Evolutionary conservation across 306 rosid species (phyloP), one percentile per base, ranked within the genome.

Genomic region (Abrus precatorius): DNA sequence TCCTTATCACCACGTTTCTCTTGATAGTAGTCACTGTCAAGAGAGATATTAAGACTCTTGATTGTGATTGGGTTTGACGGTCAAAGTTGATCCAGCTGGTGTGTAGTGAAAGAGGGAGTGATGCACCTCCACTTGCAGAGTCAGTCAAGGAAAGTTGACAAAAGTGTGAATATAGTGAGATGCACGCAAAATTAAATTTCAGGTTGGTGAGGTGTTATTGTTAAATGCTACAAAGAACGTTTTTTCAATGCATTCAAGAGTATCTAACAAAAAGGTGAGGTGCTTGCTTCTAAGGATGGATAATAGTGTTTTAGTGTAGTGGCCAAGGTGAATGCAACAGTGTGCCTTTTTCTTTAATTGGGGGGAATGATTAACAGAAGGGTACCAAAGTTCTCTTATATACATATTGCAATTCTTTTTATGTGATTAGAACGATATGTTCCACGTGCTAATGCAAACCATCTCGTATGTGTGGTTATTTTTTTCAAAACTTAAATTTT

Each of bases 1-100:
- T 34, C 48, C 54, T 54, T 53, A 78, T 43, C 14, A 38, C 14
- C 12, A 12, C 8, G 29, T 30, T 78, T 78, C 27, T 32, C 38
- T 55, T 48, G 54, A 60, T 74, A 69, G 80, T 27, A 27, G 85
- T 74, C 62, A 38, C 36, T 65, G 12, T 81, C 70, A 5, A 2
- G 50, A n/a, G 33, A 5, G 33, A 60, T 28, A 52, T 20, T 27
- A 32, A 6, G 10, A 43, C 38, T 47, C 6, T 29, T 28, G 13
- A 32, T 41, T 6, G 33, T 7, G 53, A 13, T 43, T 14, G 59
- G 38, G 27, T 43, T 69, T 14, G 43, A 59, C 33, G 33, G 49
- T 61, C 13, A 67, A 68, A 57, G 62, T 59, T 60, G 72, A 36
- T 28, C 5, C 9, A 59, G 52, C 54, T 40, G 68, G 69, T 40